phyloP scores from a whole-genome alignment of 768 basidiomycete species.

The Amanita exitialis region DNA sequence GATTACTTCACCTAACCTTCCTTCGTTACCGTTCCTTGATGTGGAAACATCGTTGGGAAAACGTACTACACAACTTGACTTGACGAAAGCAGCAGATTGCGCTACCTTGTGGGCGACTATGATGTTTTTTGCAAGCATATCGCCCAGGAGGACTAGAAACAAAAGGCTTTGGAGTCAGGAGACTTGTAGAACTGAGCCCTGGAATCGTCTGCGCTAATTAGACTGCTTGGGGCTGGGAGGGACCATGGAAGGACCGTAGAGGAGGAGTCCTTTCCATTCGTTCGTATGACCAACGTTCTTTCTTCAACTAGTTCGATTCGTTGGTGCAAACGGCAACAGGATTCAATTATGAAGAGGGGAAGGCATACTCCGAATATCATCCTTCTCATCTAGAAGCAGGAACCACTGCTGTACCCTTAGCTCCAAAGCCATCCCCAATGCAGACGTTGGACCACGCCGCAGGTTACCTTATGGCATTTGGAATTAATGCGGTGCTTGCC shows the following conservation, averaged over 20 bases:
- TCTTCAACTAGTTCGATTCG: conserved; percentile 42
- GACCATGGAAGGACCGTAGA: conserved; percentile 42
- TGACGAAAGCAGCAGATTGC: conserved; percentile 22
- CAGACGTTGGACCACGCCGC: conserved; percentile 53
- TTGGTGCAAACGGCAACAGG: conserved; percentile 54
- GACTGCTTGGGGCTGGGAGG: conserved; percentile 47
- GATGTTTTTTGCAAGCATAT: conserved; percentile 59
- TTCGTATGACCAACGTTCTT: background rate
- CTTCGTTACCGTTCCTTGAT: conserved; percentile 40
- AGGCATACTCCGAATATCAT: conserved; percentile 28
- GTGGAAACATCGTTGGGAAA: conserved; percentile 54
- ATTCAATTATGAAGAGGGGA: conserved; percentile 47
- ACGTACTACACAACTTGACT: conserved; percentile 50
- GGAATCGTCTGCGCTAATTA: conserved; percentile 47
- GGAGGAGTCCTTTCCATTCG: conserved; percentile 32
- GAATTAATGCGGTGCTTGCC: conserved; percentile 44
- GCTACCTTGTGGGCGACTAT: conserved; percentile 26
- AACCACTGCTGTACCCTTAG: background rate
- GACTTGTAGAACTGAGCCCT: conserved; percentile 26
- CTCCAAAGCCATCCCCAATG: conserved; percentile 33
- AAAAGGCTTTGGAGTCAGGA: conserved; percentile 37
- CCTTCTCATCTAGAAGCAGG: background rate
- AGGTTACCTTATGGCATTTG: conserved; percentile 49
- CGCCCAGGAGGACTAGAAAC: conserved; percentile 37
- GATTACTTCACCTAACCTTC: conserved; percentile 45